These are phyloP conservation scores for Penicillium sp. DNA, from an alignment of 2,329 filamentous ascomycete genomes.

Conservation along the genomic window DNA sequence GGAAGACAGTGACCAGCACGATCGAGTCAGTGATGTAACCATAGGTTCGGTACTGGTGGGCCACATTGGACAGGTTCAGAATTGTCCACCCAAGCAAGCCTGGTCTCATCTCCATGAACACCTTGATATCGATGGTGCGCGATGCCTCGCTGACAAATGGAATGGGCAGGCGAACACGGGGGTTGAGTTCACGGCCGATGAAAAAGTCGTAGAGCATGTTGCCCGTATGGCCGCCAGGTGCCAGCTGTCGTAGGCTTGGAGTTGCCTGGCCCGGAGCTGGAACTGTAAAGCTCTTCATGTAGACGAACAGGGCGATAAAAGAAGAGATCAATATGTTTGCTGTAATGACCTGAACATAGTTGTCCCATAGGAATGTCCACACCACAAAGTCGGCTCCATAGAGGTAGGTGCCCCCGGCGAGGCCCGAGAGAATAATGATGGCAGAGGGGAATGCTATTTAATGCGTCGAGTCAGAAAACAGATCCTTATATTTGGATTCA, in stretches of 20 bases:
- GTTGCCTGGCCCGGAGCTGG: constrained; percentile 62
- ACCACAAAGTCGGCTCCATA: constrained; percentile 79
- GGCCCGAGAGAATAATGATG: constrained; percentile 66
- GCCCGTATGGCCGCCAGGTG: constrained; percentile 74
- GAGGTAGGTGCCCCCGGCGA: constrained; percentile 69
- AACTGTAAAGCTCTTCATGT: constrained; percentile 77
- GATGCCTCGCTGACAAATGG: constrained; percentile 65
- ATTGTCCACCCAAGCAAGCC: constrained; percentile 88
- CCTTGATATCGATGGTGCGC: constrained; percentile 78
- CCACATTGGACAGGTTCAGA: constrained; percentile 77
- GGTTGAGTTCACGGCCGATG: constrained; percentile 93
- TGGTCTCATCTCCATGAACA: constrained; percentile 85
- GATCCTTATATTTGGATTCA: not conserved
- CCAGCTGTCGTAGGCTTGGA: constrained; percentile 69
- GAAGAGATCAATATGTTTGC: constrained; percentile 77
- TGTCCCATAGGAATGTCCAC: constrained; percentile 91
- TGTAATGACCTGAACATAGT: constrained; percentile 82
- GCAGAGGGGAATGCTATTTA: constrained; percentile 69
- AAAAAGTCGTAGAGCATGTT: constrained; percentile 95
- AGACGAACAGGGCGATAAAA: constrained; percentile 71
- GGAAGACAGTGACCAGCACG: constrained; percentile 71
- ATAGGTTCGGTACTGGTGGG: constrained; percentile 81
- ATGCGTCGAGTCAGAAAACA: constrained; percentile 3
- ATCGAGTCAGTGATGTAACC: constrained; percentile 85
- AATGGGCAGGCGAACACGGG: constrained; percentile 64